Evolutionary conservation across 805 yeast species (phyloP).

Genomic region (Kodamaea restingae): DNA sequence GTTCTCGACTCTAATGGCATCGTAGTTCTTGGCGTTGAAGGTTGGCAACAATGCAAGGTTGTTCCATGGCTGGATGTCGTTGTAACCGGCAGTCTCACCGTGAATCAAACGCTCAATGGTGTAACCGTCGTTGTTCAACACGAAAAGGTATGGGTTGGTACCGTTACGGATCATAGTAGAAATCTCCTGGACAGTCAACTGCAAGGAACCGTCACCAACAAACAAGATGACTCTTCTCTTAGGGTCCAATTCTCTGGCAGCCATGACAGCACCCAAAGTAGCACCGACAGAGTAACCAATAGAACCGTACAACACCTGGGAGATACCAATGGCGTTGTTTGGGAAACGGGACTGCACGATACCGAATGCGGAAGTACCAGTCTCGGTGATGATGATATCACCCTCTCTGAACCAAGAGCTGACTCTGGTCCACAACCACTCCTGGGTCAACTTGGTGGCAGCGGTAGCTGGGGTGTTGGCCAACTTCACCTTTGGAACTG

Average conservation of each 20-base stretch:
- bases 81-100: constrained; percentile 17
- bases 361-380: constrained; percentile 37
- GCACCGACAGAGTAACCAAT: constrained; percentile 36
- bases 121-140: constrained; percentile 22
- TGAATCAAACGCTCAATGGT: constrained; percentile 21
- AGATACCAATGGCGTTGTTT: constrained; percentile 27
- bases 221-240: constrained; percentile 18
- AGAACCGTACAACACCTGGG: constrained; percentile 35
- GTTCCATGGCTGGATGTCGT: constrained; percentile 21
- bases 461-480: constrained; percentile 14
- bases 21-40: constrained; percentile 17
- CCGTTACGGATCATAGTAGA: constrained; percentile 17
- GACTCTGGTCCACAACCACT: constrained; percentile 29
- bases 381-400: constrained; percentile 31
- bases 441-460: constrained; percentile 19
- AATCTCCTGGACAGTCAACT: constrained; percentile 23
- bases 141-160: constrained; percentile 16
- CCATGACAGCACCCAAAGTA: constrained; percentile 31
- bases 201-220: constrained; percentile 21
- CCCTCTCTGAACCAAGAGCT: constrained; percentile 27
- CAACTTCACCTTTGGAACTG: constrained; percentile 17
- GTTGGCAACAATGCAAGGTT: constrained; percentile 14
- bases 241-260: constrained; percentile 31
- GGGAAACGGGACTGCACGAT: constrained; percentile 31
- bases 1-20: constrained; percentile 12